Percentiles rank a stretch among this genome's conserved stretches.
phyloP scores from a whole-genome alignment of 1,284 basidiomycete genomes.

The Fomitopsis pinicola region DNA sequence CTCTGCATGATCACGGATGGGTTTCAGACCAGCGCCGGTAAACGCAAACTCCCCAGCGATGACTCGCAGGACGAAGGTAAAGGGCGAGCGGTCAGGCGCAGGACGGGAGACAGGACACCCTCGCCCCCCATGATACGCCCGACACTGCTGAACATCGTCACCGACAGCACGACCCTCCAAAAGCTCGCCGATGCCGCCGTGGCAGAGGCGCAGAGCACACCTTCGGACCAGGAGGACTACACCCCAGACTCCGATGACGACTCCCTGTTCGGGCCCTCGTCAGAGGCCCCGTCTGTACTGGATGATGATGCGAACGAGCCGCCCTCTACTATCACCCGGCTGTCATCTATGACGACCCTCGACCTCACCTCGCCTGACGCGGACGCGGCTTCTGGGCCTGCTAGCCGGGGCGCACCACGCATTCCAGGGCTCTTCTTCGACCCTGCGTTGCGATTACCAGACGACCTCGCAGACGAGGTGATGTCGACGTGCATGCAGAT shows the following conservation, averaged over 20 bases:
- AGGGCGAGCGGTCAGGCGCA: background rate
- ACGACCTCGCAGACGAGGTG: constrained; percentile 46
- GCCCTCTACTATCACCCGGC: background rate
- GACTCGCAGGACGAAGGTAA: background rate
- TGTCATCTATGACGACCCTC: background rate
- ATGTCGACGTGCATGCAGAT: constrained; percentile 48
- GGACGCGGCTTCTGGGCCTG: constrained; percentile 6
- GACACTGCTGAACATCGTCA: background rate
- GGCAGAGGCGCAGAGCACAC: background rate
- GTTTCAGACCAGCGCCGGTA: background rate
- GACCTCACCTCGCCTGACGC: background rate
- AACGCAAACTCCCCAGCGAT: background rate
- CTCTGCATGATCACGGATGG: background rate
- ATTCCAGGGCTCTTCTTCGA: constrained; percentile 65
- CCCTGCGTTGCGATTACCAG: constrained; percentile 46
- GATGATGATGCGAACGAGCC: background rate
- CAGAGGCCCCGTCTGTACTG: constrained; percentile 1
- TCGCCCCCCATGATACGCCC: background rate
- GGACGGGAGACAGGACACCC: background rate
- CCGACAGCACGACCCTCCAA: background rate
- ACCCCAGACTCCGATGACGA: constrained; percentile 26
- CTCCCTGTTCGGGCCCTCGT: constrained; percentile 36
- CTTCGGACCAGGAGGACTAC: background rate
- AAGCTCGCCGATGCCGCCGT: background rate
- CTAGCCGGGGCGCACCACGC: constrained; percentile 37